phyloP scores from a whole-genome alignment of 192 early-diverging fungal species.

The Gryganskiella cystojenkinii region DNA sequence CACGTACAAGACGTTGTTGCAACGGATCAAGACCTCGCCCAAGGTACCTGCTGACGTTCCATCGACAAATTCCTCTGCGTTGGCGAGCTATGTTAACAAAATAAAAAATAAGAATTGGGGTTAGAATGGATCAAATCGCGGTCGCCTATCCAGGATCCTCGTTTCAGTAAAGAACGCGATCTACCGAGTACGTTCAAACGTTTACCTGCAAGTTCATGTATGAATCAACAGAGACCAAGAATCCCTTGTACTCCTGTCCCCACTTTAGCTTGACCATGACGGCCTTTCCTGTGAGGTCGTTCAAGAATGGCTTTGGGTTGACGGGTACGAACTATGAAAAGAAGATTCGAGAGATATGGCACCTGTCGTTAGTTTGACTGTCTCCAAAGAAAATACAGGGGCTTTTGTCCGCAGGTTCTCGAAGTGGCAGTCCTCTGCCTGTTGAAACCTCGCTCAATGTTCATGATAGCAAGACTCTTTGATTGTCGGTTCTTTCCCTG shows the following conservation, averaged over 20 bases:
- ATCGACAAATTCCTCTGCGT: conserved; percentile 96
- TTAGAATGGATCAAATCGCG: neutral
- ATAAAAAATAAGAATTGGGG: too few species aligned
- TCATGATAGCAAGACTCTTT: too few species aligned
- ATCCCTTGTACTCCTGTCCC: conserved; percentile 98
- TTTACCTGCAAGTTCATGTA: conserved; percentile 97
- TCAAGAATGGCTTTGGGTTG: conserved; percentile 98
- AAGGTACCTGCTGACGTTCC: conserved; percentile 88
- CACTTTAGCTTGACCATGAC: conserved; percentile 97
- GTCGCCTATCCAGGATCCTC: neutral
- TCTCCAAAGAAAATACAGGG: too few species aligned
- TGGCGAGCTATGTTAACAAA: conserved; percentile 72
- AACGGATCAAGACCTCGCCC: conserved; percentile 95
- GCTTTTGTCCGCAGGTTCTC: too few species aligned
- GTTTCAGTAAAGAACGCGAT: conserved; percentile 1
- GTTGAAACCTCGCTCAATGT: too few species aligned
- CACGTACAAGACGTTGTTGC: conserved; percentile 88
- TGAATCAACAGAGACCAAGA: conserved; percentile 88
- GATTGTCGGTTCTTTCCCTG: too few species aligned
- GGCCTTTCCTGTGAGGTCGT: conserved; percentile 91
- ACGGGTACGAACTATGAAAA: conserved; percentile 82
- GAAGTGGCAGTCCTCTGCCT: too few species aligned
- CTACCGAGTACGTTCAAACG: neutral
- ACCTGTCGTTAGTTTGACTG: too few species aligned
- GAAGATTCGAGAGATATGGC: neutral